Percentiles rank a stretch among this genome's conserved stretches.
These are phyloP conservation scores for Acacia crassicarpa DNA, from an alignment of 306 rosid genomes.

Conservation along the genomic window DNA sequence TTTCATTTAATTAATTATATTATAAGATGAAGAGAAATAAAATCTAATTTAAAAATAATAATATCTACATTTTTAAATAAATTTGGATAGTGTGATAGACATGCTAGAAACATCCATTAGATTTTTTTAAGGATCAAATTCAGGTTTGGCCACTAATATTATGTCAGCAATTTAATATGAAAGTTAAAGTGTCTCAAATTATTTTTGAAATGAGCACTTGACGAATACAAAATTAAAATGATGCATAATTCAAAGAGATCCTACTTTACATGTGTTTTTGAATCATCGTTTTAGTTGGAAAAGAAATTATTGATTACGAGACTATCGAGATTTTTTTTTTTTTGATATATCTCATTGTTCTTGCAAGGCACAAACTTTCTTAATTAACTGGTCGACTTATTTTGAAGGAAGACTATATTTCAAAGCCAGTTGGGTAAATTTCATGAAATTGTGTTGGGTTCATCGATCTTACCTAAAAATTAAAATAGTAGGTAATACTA, in stretches of 20 bases:
- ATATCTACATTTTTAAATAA: not conserved
- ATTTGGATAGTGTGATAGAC: not conserved
- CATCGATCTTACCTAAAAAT: too few species aligned
- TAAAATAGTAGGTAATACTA: too few species aligned
- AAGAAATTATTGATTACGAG: not conserved
- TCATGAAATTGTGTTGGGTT: too few species aligned
- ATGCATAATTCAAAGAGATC: not conserved
- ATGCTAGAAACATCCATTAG: not conserved
- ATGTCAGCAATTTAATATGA: too few species aligned
- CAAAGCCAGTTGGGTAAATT: too few species aligned
- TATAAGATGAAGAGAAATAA: not conserved
- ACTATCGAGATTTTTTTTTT: not conserved
- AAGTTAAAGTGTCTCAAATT: not conserved
- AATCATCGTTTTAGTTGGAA: not conserved
- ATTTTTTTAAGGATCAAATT: not conserved
- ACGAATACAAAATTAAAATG: too few species aligned
- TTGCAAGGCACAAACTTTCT: not conserved
- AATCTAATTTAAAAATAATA: not conserved
- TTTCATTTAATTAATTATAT: not conserved
- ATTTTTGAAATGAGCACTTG: too few species aligned
- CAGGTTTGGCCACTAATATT: not conserved
- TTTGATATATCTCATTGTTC: not conserved
- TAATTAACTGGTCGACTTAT: not conserved
- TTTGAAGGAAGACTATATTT: too few species aligned
- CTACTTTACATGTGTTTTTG: not conserved